Evolutionary conservation across 306 rosid genomes (phyloP).

Genomic region (Leucaena leucocephala): DNA sequence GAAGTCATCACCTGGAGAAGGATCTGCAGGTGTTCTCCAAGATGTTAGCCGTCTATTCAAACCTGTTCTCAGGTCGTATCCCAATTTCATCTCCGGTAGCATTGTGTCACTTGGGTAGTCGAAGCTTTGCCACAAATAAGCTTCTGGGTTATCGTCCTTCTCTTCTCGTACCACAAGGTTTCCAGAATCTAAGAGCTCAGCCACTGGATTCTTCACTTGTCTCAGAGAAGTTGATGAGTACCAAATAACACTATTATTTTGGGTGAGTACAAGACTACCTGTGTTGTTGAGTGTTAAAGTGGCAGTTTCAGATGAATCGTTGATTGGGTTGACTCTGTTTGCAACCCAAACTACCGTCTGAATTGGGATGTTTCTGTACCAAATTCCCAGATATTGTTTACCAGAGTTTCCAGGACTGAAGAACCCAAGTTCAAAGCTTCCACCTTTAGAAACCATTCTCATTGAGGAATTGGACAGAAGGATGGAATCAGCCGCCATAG

Average conservation of each 20-base stretch:
- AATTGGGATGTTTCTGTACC: slow-evolving; percentile 41
- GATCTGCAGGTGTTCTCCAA: slow-evolving; percentile 45
- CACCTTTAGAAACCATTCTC: slow-evolving; percentile 33
- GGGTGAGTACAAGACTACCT: slow-evolving; percentile 21
- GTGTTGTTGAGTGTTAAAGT: not conserved
- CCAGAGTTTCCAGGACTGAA: slow-evolving; percentile 46
- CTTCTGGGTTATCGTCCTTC: not conserved
- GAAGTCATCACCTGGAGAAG: slow-evolving; percentile 37
- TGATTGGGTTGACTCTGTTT: slow-evolving; percentile 42
- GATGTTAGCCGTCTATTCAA: slow-evolving; percentile 34
- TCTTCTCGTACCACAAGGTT: slow-evolving; percentile 40
- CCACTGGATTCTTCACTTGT: slow-evolving; percentile 19
- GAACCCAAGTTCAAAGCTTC: slow-evolving; percentile 51
- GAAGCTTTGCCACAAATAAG: slow-evolving; percentile 49
- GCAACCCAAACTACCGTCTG: slow-evolving; percentile 54
- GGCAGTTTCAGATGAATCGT: slow-evolving; percentile 26
- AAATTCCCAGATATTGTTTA: slow-evolving; percentile 47
- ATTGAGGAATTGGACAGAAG: slow-evolving; percentile 21
- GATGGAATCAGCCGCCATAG: slow-evolving; percentile 24
- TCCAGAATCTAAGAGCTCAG: slow-evolving; percentile 32
- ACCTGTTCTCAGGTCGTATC: slow-evolving; percentile 42
- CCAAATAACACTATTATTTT: slow-evolving; percentile 25
- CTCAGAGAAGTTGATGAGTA: not conserved
- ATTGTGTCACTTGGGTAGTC: slow-evolving; percentile 58
- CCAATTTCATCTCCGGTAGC: slow-evolving; percentile 48